A percentile compares a stretch with the other conserved stretches of the same genome.
Conservation (phyloP, 257 asterid species). For the Solanum gracilifrons region DNA sequence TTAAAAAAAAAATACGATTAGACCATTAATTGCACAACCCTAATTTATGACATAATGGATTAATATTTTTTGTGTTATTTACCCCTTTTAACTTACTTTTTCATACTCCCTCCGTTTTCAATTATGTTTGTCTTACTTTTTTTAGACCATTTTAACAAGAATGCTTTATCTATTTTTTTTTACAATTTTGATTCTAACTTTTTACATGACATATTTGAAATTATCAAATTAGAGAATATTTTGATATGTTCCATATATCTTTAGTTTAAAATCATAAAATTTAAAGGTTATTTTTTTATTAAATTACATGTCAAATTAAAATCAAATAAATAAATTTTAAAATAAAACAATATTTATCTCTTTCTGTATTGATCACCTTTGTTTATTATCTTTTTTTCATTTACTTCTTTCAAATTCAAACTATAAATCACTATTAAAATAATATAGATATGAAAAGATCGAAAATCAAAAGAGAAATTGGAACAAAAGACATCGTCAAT, state of each 20-base stretch:
- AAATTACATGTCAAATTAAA: not conserved
- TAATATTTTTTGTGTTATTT: not conserved
- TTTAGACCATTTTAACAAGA: not conserved
- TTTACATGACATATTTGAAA: not conserved
- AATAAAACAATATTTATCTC: too few species aligned
- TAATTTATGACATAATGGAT: not conserved
- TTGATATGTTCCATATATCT: not conserved
- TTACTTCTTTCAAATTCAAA: not conserved
- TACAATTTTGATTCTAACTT: not conserved
- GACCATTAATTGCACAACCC: not conserved
- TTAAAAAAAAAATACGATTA: too few species aligned
- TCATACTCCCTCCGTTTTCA: not conserved
- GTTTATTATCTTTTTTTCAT: not conserved
- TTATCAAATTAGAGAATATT: not conserved
- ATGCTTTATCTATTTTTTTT: too few species aligned
- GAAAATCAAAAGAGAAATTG: not conserved
- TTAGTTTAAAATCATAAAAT: not conserved
- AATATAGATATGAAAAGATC: not conserved
- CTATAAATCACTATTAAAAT: not conserved
- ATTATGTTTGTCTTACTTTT: not conserved
- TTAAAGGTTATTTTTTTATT: not conserved
- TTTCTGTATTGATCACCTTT: not conserved
- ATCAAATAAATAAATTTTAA: too few species aligned
- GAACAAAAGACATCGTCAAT: not conserved
- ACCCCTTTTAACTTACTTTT: not conserved